phyloP scores from a whole-genome alignment of 192 early-diverging fungal genomes.

The Phlyctochytrium arcticum region DNA sequence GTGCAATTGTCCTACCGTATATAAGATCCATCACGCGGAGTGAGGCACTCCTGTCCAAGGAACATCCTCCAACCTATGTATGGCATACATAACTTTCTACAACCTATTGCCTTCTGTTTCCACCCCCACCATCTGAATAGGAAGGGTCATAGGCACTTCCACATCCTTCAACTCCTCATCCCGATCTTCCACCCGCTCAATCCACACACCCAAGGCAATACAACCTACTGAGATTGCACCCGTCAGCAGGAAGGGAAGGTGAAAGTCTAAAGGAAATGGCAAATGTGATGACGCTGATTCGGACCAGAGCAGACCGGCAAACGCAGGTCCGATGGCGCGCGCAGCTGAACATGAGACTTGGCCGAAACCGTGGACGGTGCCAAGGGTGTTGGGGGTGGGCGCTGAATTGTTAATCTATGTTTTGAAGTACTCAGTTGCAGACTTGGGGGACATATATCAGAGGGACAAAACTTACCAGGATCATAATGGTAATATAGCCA shows the following conservation, averaged over 20 bases:
- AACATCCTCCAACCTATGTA: too few species aligned
- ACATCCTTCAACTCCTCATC: too few species aligned
- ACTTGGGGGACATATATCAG: too few species aligned
- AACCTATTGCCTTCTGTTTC: too few species aligned
- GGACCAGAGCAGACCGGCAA: slow-evolving; percentile 28
- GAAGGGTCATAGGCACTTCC: too few species aligned
- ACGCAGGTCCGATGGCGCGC: slow-evolving; percentile 29
- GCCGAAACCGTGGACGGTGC: slow-evolving; percentile 32
- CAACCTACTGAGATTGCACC: slow-evolving; percentile 1
- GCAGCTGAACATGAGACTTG: slow-evolving; percentile 19
- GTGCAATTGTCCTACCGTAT: too few species aligned
- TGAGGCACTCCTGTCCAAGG: too few species aligned
- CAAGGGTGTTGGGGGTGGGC: slow-evolving; percentile 13
- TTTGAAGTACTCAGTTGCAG: neutral
- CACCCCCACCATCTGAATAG: too few species aligned
- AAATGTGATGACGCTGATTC: slow-evolving; percentile 3
- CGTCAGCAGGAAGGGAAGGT: slow-evolving; percentile 24
- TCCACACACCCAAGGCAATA: neutral
- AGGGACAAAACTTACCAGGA: slow-evolving; percentile 7
- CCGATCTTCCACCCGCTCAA: neutral
- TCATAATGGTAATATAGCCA: slow-evolving; percentile 31
- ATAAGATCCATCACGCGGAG: too few species aligned
- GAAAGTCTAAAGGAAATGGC: slow-evolving; percentile 29
- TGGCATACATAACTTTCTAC: too few species aligned
- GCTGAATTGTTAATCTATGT: slow-evolving; percentile 30